Evolutionary conservation across 2,329 filamentous ascomycete species (phyloP).

Genomic region (Penicillium sp.): DNA sequence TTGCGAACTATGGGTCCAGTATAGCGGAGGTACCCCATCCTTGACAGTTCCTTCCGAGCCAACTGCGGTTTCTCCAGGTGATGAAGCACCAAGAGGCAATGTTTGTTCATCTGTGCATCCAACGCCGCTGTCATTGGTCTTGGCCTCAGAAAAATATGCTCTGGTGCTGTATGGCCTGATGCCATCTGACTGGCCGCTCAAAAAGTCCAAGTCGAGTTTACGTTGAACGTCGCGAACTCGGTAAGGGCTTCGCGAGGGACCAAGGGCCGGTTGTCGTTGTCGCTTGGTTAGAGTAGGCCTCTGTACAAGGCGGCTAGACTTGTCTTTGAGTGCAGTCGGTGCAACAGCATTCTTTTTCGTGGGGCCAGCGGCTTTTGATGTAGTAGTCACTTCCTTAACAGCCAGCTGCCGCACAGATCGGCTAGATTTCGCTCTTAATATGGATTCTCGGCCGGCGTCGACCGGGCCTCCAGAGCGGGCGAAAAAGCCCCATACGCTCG

Average conservation of each 20-base stretch:
- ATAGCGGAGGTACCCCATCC: conserved; percentile 14
- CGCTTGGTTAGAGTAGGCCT: background rate
- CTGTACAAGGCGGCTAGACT: background rate
- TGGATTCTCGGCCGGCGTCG: no score
- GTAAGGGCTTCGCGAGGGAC: background rate
- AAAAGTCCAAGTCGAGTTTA: background rate
- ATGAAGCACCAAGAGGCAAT: background rate
- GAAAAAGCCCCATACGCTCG: no score
- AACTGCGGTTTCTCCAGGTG: background rate
- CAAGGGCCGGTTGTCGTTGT: background rate
- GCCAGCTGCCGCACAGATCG: background rate
- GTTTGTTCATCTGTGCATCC: background rate
- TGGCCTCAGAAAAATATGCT: background rate
- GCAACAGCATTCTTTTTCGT: background rate
- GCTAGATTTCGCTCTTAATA: background rate
- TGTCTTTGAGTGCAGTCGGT: background rate
- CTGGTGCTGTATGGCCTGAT: background rate
- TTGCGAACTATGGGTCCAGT: conserved; percentile 43
- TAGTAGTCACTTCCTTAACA: background rate
- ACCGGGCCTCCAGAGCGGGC: no score
- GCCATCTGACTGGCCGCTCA: background rate
- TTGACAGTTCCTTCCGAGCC: background rate
- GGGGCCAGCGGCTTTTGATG: background rate
- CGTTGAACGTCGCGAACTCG: background rate
- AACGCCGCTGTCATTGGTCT: background rate